Percentiles rank a stretch among this genome's conserved stretches.
phyloP scores from a whole-genome alignment of 257 asterid species.

The Solanum infundibuliforme region DNA sequence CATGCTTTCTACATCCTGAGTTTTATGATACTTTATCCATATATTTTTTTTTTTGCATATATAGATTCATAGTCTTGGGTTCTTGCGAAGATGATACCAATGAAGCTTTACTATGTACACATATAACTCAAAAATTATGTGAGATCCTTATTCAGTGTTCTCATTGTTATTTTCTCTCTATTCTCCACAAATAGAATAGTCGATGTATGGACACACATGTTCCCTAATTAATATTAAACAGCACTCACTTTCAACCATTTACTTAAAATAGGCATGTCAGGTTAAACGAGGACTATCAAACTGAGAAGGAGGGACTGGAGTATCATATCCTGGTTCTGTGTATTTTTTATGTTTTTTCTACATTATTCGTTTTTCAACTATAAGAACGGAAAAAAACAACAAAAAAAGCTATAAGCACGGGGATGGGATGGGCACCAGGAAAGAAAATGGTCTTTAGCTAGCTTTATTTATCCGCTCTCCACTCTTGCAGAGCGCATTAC shows the following conservation, averaged over 20 bases:
- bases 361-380: neutral
- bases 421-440: neutral
- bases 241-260: neutral
- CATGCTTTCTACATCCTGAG: neutral
- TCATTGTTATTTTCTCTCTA: neutral
- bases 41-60: neutral
- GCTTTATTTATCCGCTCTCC: neutral
- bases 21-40: neutral
- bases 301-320: neutral
- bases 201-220: neutral
- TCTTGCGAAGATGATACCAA: neutral
- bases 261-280: neutral
- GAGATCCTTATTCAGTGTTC: neutral
- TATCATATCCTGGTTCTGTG: neutral
- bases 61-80: neutral
- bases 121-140: neutral
- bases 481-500: slow-evolving; percentile 62
- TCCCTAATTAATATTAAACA: neutral
- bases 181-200: neutral
- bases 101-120: neutral
- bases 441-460: neutral
- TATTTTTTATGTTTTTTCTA: neutral
- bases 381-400: neutral
- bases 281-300: neutral
- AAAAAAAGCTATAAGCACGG: neutral